Base-by-base conservation (phyloP, 1,284 basidiomycete species). In the Pascua guehoae region DNA sequence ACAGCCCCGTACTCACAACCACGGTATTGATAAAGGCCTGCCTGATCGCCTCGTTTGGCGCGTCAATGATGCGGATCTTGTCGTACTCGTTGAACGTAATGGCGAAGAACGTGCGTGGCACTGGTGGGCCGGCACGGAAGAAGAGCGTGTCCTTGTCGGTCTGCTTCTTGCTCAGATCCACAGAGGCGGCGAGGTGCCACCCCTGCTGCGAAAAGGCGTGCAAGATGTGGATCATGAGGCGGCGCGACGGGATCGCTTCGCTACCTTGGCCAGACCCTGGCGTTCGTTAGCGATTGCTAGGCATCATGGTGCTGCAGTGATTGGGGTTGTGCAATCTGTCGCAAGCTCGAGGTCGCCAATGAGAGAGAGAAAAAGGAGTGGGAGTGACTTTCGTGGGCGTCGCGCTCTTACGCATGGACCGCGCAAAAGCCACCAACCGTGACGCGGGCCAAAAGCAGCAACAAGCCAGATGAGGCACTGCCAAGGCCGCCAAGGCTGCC, bases 41-140 rank as follows among this genome's bases (percentile, higher is more conserved):
- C 50, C 57, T 64, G 14, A 67, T 56, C 11, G 40, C 43, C 3
- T 57, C 61, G 49, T 66, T 62, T 2, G 73, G 72, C 40, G 66
- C 53, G 54, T 75, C 73, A 16, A 75, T 74, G 16, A 75, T 54
- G n/a, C 73, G 63, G 24, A 75, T 61, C 65, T 73, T 74, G 52
- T 75, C 72, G 8, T 41, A 52, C 56, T 72, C 68, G 52, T 74
- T 72, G 58, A 75, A 73, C 8, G 61, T 60, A 3, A 75, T 54
- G 12, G 63, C 41, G 56, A 74, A 75, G 62, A 70, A 68, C 40
- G 59, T 64, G 32, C 68, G 60, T 53, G 67, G 63, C 2, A 54
- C 32, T 2, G 67, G 63, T 17, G 65, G 63, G 5, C 69, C 70
- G 1, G 64, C 56, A 41, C 64, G 66, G 60, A 75, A 68, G 49